These are phyloP conservation scores for Rhodotorula sp. DNA, from an alignment of 1,284 basidiomycete species.

Conservation along the genomic window DNA sequence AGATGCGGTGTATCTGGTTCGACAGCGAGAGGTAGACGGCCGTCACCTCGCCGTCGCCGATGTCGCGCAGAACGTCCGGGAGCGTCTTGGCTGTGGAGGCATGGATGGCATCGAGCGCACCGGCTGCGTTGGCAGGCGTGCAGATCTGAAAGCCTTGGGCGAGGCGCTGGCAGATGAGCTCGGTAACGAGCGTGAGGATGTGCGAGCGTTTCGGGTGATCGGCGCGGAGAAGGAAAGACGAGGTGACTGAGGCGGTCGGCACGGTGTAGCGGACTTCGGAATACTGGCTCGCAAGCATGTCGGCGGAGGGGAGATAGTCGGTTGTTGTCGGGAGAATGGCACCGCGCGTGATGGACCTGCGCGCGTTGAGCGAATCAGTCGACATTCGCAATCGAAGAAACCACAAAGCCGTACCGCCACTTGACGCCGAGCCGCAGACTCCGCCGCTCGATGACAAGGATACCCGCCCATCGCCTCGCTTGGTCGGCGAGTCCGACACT, in stretches of 20 bases:
- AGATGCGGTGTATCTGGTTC: slow-evolving; percentile 91
- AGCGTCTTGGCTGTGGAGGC: slow-evolving; percentile 36
- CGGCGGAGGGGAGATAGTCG: slow-evolving; percentile 77
- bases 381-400: neutral
- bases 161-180: slow-evolving; percentile 88
- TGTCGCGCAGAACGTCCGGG: slow-evolving; percentile 37
- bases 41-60: slow-evolving; percentile 41
- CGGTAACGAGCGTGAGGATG: slow-evolving; percentile 69
- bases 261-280: slow-evolving; percentile 64
- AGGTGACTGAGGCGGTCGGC: slow-evolving; percentile 51
- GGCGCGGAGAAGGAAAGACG: slow-evolving; percentile 63
- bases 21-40: slow-evolving; percentile 88
- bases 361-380: neutral
- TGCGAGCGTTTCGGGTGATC: slow-evolving; percentile 61
- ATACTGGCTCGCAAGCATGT: slow-evolving; percentile 75
- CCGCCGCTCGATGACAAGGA: slow-evolving; percentile 39
- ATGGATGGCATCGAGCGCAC: slow-evolving; percentile 34
- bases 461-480: slow-evolving; percentile 43
- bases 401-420: slow-evolving; percentile 70
- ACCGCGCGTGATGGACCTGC: slow-evolving; percentile 48
- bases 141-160: slow-evolving; percentile 98
- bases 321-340: slow-evolving; percentile 86
- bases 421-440: slow-evolving; percentile 61
- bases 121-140: slow-evolving; percentile 41
- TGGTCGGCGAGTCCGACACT: slow-evolving; percentile 41